Percentiles rank a stretch among this genome's conserved stretches.
phyloP scores from a whole-genome alignment of 352 stramenopile genomes.

The Globisporangium cylindrosporum region DNA sequence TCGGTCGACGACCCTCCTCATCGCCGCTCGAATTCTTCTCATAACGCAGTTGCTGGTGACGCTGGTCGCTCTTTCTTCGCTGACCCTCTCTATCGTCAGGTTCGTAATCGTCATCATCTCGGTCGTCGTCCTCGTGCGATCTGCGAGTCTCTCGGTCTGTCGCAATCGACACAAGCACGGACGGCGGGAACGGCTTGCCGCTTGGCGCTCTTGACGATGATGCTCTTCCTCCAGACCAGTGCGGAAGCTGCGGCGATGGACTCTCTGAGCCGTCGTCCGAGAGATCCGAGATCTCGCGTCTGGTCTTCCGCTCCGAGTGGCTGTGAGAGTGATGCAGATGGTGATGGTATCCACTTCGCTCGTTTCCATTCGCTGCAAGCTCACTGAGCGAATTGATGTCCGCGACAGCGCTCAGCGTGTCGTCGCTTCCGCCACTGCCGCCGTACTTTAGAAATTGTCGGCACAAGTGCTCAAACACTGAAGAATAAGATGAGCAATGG shows the following conservation, averaged over 20 bases:
- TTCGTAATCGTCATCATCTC: constrained; percentile 9
- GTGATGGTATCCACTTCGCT: constrained; percentile 7
- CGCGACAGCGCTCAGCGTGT: constrained; percentile 36
- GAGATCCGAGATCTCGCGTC: constrained; percentile 35
- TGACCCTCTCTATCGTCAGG: constrained; percentile 18
- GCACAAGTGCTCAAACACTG: constrained; percentile 62
- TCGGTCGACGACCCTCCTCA: constrained; percentile 7
- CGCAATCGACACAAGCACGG: constrained; percentile 14
- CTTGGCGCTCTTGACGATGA: not conserved
- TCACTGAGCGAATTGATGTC: constrained; percentile 60
- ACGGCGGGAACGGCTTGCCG: constrained; percentile 13
- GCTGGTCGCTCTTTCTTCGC: constrained; percentile 4
- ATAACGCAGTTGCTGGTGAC: constrained; percentile 10
- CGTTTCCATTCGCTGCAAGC: constrained; percentile 17
- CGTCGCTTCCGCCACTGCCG: constrained; percentile 25
- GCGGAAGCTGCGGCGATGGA: constrained; percentile 11
- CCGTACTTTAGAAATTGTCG: constrained; percentile 46
- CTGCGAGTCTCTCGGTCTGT: constrained; percentile 1
- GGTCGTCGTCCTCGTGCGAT: too few species aligned
- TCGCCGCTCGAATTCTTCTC: constrained; percentile 13
- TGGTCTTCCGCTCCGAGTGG: constrained; percentile 22
- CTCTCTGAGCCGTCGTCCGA: constrained; percentile 34
- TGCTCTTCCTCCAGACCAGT: constrained; percentile 1
- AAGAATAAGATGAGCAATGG: not conserved
- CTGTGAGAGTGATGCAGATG: constrained; percentile 3